A percentile compares a stretch with the other conserved stretches of the same genome.
phyloP scores from a whole-genome alignment of 1,284 basidiomycete species.

The Cryptococcus maquisensis region DNA sequence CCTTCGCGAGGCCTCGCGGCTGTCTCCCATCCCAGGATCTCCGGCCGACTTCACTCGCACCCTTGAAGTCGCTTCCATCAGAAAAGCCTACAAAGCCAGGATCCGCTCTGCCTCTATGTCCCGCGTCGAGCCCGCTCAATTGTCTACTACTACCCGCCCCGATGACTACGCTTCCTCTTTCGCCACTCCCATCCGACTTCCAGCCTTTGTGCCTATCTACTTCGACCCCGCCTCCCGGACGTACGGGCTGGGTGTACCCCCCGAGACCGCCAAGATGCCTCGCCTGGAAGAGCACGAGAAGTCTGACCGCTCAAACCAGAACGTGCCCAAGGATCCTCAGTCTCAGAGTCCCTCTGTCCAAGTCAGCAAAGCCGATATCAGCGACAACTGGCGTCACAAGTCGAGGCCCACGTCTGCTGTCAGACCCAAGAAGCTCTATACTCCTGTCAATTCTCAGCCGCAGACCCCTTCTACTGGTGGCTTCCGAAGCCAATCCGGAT shows the following conservation, averaged over 20 bases:
- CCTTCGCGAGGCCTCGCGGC: conserved; percentile 7
- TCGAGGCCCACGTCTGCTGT: background rate
- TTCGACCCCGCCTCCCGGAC: conserved; percentile 8
- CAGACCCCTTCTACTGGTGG: background rate
- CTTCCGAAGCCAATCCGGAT: background rate
- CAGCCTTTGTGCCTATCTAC: conserved; percentile 3
- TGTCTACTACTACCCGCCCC: too few species aligned
- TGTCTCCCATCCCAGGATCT: conserved; percentile 10
- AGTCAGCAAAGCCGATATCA: conserved; percentile 37
- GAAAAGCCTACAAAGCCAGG: background rate
- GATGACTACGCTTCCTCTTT: background rate
- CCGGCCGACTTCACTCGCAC: conserved; percentile 2
- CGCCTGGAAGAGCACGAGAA: background rate
- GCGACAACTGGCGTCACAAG: conserved; percentile 33
- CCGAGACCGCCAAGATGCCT: background rate
- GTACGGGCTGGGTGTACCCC: conserved; percentile 6
- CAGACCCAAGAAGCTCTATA: conserved; percentile 1
- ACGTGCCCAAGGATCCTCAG: background rate
- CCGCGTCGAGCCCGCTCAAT: background rate
- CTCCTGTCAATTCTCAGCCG: background rate
- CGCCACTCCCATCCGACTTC: conserved; percentile 2
- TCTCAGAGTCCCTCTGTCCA: background rate
- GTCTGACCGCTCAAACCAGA: background rate
- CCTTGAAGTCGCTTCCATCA: background rate
- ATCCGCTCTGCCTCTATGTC: conserved; percentile 1